Percentiles rank a stretch among this genome's conserved stretches.
These are phyloP conservation scores for Quercus glauca DNA, from an alignment of 306 rosid species.

Conservation along the genomic window DNA sequence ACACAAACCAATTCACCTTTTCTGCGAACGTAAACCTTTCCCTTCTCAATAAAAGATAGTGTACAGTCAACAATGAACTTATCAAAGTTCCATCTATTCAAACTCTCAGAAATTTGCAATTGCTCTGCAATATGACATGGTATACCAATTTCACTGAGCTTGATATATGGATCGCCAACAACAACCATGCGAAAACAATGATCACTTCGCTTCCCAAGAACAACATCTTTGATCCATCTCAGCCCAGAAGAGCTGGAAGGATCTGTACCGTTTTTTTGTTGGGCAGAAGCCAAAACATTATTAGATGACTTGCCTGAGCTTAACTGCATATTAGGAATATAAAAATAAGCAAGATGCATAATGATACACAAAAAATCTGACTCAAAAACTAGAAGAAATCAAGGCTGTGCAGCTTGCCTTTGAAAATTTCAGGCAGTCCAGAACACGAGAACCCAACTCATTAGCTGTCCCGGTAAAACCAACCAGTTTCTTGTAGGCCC, in stretches of 20 bases:
- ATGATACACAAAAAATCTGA: constrained; percentile 4
- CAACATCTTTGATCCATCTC: constrained; percentile 94
- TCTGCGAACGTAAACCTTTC: constrained; percentile 53
- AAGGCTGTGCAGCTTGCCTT: constrained; percentile 52
- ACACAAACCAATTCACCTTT: constrained; percentile 43
- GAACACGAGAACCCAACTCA: constrained; percentile 75
- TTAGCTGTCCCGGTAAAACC: constrained; percentile 75
- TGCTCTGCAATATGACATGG: constrained; percentile 83
- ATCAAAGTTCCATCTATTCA: constrained; percentile 64
- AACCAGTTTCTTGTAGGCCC: constrained; percentile 68
- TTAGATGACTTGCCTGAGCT: constrained; percentile 53
- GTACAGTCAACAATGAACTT: constrained; percentile 47
- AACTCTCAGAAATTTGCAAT: constrained; percentile 60
- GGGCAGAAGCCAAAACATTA: constrained; percentile 43
- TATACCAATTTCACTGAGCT: constrained; percentile 75
- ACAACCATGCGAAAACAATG: constrained; percentile 79
- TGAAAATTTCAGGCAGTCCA: constrained; percentile 78
- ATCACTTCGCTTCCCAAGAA: constrained; percentile 89
- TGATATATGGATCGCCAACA: constrained; percentile 87
- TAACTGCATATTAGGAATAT: constrained; percentile 57
- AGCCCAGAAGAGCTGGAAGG: constrained; percentile 74
- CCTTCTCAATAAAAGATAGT: constrained; percentile 59
- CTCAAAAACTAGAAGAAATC: constrained; percentile 9
- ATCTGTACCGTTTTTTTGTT: constrained; percentile 54
- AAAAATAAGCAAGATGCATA: constrained; percentile 32